Percentiles rank a stretch among this genome's conserved stretches.
phyloP scores from a whole-genome alignment of 2,329 filamentous ascomycete species.

The Penicillium sp. region DNA sequence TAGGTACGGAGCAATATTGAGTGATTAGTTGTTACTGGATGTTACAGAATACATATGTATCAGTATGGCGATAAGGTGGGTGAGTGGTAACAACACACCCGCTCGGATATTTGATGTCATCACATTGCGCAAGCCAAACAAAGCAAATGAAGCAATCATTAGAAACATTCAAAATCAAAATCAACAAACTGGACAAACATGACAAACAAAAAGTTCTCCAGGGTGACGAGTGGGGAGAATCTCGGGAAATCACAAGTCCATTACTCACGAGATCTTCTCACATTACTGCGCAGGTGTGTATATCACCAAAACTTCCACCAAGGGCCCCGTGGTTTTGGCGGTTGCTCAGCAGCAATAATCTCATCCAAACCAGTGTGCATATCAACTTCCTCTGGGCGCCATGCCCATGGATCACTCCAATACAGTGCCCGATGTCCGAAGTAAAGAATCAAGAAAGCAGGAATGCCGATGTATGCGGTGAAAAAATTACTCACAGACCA shows the following conservation, averaged over 20 bases:
- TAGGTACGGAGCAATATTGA: not conserved
- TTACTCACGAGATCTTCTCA: too few relatives aligned
- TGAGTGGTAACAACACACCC: not conserved
- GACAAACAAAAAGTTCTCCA: too few relatives aligned
- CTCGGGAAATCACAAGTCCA: too few relatives aligned
- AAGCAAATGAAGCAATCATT: too few relatives aligned
- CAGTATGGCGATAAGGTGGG: slow-evolving; percentile 5
- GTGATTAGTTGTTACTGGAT: not conserved
- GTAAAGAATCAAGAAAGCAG: slow-evolving; percentile 57
- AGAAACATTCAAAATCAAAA: not conserved
- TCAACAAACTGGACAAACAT: not conserved
- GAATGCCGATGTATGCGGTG: slow-evolving; percentile 64
- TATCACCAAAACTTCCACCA: slow-evolving; percentile 31
- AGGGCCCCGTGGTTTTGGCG: slow-evolving; percentile 29
- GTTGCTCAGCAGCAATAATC: slow-evolving; percentile 47
- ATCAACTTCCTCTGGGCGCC: slow-evolving; percentile 51
- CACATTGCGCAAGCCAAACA: not conserved
- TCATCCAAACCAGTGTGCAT: slow-evolving; percentile 54
- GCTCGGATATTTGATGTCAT: not conserved
- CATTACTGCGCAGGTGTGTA: not conserved
- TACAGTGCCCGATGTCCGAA: slow-evolving; percentile 49
- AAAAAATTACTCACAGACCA: slow-evolving; percentile 65
- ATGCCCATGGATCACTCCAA: slow-evolving; percentile 53
- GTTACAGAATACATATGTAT: not conserved
- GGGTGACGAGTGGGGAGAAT: too few relatives aligned